Base-by-base conservation (phyloP, 768 basidiomycete species). In the Boletus subparvulus region DNA sequence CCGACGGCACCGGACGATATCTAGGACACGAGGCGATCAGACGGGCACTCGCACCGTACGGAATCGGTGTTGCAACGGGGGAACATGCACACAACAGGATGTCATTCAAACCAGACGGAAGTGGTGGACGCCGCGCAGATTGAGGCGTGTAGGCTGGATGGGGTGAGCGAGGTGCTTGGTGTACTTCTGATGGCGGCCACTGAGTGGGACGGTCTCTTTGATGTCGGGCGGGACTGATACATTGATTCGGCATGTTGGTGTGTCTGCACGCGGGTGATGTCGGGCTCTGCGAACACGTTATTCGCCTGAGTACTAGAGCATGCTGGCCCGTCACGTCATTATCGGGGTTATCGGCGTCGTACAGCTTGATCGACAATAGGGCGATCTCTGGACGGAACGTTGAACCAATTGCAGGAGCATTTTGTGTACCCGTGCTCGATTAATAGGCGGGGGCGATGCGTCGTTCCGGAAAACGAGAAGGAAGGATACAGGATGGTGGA, bases 51-150 rank as follows among this genome's bases (percentile, higher is more conserved):
- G 86, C 86, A 64, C 86, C 86, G 9, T 72, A 87, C 66, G 87
- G 87, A 1, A 94, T 96, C 58, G 91, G 92, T 32, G 93, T 96
- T 39, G 93, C 94, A 4, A 96, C 94, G 0, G 94, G 93, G 28
- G 94, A 97, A 75, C 94, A 96, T 64, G 93, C 91, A 2, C 93
- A 97, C 70, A 96, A 96, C 73, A 82, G 90, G 48, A 92, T 95
- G 81, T 81, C 90, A n/a, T 96, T 96, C 82, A 96, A 96, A 75
- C 78, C 92, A 94, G 65, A 86, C 86, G 0, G 84, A 91, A 21
- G 92, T 93, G 5, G 90, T 95, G 70, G 92, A 97, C 65, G 91
- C 95, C 30, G 86, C 83, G 61, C 94, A 96, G 69, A 94, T 97
- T 41, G 58, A 96, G 73, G 90, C 90, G 19, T 95, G 94, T 71